phyloP scores from a whole-genome alignment of 306 rosid species.

The Fragaria ananassa region DNA sequence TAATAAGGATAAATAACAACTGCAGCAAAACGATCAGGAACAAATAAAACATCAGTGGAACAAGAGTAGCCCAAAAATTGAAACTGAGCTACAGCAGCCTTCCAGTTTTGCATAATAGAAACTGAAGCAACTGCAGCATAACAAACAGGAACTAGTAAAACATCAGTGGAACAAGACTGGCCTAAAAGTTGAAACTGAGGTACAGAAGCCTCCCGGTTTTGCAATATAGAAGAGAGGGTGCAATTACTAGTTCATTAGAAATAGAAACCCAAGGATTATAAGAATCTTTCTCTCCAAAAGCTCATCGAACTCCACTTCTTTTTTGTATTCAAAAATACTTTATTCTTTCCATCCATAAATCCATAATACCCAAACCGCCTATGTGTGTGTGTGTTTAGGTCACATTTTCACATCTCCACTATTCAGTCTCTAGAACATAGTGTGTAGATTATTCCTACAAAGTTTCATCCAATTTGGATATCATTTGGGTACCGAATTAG shows the following conservation, averaged over 20 bases:
- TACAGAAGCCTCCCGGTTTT: too few species aligned
- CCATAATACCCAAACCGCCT: not conserved
- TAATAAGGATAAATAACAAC: not conserved
- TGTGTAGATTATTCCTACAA: too few species aligned
- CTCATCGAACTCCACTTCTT: not conserved
- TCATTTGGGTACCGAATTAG: too few species aligned
- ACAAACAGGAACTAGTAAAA: too few species aligned
- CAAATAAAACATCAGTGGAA: not conserved
- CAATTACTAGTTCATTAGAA: not conserved
- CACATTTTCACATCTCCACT: too few species aligned
- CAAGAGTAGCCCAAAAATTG: not conserved
- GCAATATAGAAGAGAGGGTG: not conserved
- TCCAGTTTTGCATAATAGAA: not conserved
- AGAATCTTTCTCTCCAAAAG: not conserved
- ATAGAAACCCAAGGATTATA: not conserved
- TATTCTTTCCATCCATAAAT: not conserved
- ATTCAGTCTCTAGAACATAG: too few species aligned
- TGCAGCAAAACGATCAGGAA: not conserved
- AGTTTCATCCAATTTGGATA: too few species aligned
- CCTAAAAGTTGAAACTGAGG: too few species aligned
- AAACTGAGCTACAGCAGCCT: not conserved
- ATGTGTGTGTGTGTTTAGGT: too few species aligned
- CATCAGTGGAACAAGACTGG: too few species aligned
- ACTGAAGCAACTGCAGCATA: not conserved
- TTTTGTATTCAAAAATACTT: not conserved